Evolutionary conservation across 73 alveolate species (phyloP).

Genomic region (Paramecium sonneborni): DNA sequence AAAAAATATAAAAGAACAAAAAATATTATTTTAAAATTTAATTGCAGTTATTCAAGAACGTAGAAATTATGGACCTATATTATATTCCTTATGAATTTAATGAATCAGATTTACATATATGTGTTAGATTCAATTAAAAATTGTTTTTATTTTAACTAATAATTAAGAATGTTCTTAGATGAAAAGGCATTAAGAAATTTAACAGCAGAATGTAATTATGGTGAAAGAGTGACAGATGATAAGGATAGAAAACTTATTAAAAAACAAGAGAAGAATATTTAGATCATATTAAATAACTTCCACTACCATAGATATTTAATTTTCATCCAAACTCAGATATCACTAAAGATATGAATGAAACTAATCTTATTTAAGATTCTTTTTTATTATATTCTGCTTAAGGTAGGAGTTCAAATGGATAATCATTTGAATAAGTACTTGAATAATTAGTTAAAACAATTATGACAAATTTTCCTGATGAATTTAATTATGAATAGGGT

Average conservation of each 20-base stretch:
- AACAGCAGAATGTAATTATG: slow-evolving; percentile 99
- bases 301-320: slow-evolving; percentile 98
- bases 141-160: too few species aligned
- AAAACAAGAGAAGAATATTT: slow-evolving; percentile 91
- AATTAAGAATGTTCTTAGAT: slow-evolving; percentile 96
- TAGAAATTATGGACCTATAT: slow-evolving; percentile 99
- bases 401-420: slow-evolving; percentile 68
- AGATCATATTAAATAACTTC: slow-evolving; percentile 91
- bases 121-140: too few species aligned
- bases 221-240: slow-evolving; percentile 99
- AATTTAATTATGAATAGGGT: slow-evolving; percentile 87
- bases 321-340: slow-evolving; percentile 99
- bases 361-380: slow-evolving; percentile 85
- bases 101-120: slow-evolving; percentile 96
- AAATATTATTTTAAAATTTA: too few species aligned
- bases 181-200: slow-evolving; percentile 98
- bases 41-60: slow-evolving; percentile 99
- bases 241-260: slow-evolving; percentile 97
- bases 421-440: slow-evolving; percentile 74
- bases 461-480: slow-evolving; percentile 87
- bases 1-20: too few species aligned
- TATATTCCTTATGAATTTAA: slow-evolving; percentile 99
- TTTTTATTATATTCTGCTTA: slow-evolving; percentile 77
- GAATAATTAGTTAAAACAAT: slow-evolving; percentile 89
- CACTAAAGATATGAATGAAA: slow-evolving; percentile 98